phyloP scores from a whole-genome alignment of 345 rosid species.

The Gossypium arboreum region DNA sequence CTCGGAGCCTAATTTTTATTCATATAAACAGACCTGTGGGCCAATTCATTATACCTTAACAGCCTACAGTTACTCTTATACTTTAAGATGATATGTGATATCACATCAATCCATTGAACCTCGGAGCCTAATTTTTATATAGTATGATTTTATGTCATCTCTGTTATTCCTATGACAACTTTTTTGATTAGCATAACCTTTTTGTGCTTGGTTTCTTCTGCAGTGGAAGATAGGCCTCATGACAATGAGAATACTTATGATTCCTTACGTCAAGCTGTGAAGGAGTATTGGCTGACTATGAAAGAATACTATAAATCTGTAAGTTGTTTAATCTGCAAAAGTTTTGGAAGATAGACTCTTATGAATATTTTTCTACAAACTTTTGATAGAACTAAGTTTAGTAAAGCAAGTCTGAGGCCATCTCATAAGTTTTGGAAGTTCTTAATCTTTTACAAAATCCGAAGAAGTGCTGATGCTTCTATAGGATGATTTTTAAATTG shows the following conservation, averaged over 20 bases:
- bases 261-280: slow-evolving; percentile 49
- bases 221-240: slow-evolving; percentile 32
- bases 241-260: slow-evolving; percentile 45
- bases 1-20: too few species aligned
- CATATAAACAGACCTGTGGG: not conserved
- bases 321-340: slow-evolving; percentile 18
- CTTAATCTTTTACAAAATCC: not conserved
- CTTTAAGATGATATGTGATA: not conserved
- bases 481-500: not conserved
- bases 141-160: not conserved
- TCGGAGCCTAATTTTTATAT: not conserved
- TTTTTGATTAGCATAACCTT: not conserved
- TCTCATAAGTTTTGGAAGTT: not conserved
- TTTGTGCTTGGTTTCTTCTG: slow-evolving; percentile 17
- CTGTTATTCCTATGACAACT: not conserved
- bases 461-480: not conserved
- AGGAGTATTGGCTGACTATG: slow-evolving; percentile 51
- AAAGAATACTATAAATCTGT: slow-evolving; percentile 66
- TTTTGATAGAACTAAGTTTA: not conserved
- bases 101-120: not conserved
- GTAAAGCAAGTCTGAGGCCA: not conserved
- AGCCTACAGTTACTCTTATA: not conserved
- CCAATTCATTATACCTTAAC: not conserved
- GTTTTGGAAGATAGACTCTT: not conserved
- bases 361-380: not conserved